Evolutionary conservation across 2,329 filamentous ascomycete genomes (phyloP), one percentile per base, ranked within the genome.

Genomic region (Zymoseptoria passerinii): DNA sequence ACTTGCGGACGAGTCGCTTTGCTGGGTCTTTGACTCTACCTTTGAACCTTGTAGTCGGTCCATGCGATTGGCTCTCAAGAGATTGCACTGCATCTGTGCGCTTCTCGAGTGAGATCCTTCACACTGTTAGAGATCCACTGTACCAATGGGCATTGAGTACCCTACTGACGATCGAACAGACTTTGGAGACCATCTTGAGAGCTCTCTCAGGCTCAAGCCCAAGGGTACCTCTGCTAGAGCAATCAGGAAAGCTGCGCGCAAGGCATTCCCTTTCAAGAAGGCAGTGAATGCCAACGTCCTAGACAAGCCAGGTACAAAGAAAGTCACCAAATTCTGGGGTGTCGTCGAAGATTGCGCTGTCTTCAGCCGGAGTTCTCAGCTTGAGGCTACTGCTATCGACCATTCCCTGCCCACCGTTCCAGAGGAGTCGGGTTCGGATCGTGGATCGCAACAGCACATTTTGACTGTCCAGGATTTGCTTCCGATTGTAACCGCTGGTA

Each of bases 271-370:
- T 35, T 56, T 56, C n/a, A 58, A 61, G 50, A n/a, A 52, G n/a
- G 40, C 29, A 9, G 52, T 28, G 10, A 52, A 52, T 23, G 27
- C 48, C 18, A 35, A 63, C 53, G 48, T 61, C 23, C 54, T 63
- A 9, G 54, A 62, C n/a, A 62, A 62, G 50, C 28, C 48, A 13
- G 49, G 28, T 18, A 64, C 60, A 18, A 48, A 55, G 20, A 62
- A 64, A 44, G 58, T 64, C 44, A 51, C 50, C 4, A 62, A 60
- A 23, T 62, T 62, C 48, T 64, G 62, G 62, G 44, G 53, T 20
- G 18, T 13, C 18, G 35, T 55, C 16, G 60, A 58, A 28, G 16
- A 44, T 16, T 44, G 35, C 35, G 35, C 35, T n/a, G 16, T 44
- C 35, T 44, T 44, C 35, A 16, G 35, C 5, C 35, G 35, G 35